These are phyloP conservation scores for Nothopassalora personata DNA, from an alignment of 2,329 filamentous ascomycete genomes.

Conservation along the genomic window DNA sequence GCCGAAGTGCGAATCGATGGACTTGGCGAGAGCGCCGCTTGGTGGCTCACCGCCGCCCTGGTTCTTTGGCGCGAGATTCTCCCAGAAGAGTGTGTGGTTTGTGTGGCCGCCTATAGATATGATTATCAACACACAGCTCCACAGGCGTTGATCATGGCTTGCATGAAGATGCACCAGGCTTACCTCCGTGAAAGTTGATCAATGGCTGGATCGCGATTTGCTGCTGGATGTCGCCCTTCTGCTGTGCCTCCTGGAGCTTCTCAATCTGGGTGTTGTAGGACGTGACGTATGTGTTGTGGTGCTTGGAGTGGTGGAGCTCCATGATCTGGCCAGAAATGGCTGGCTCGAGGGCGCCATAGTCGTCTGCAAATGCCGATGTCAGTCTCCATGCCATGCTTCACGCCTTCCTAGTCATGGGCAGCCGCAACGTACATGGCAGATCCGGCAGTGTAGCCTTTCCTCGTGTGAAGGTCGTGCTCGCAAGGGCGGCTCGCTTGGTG, in stretches of 20 bases:
- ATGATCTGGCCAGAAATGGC: slow-evolving; percentile 84
- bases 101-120: slow-evolving; percentile 52
- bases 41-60: slow-evolving; percentile 63
- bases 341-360: slow-evolving; percentile 90
- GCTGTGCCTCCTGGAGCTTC: slow-evolving; percentile 58
- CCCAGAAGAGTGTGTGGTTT: slow-evolving; percentile 65
- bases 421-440: slow-evolving; percentile 58
- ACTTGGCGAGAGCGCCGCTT: slow-evolving; percentile 51
- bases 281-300: slow-evolving; percentile 91
- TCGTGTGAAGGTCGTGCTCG: slow-evolving; percentile 71
- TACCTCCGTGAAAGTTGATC: slow-evolving; percentile 62
- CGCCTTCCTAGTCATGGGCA: background rate
- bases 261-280: slow-evolving; percentile 76
- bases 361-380: slow-evolving; percentile 54
- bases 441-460: slow-evolving; percentile 92
- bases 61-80: slow-evolving; percentile 62
- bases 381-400: background rate
- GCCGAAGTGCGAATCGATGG: slow-evolving; percentile 57
- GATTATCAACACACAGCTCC: background rate
- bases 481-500: slow-evolving; percentile 56
- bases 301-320: slow-evolving; percentile 91
- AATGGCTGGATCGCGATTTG: slow-evolving; percentile 53
- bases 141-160: background rate
- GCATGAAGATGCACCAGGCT: slow-evolving; percentile 7
- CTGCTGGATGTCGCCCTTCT: slow-evolving; percentile 49